Base-by-base conservation (phyloP, 176 grass and related monocot species). In the Musa troglodytarum region DNA sequence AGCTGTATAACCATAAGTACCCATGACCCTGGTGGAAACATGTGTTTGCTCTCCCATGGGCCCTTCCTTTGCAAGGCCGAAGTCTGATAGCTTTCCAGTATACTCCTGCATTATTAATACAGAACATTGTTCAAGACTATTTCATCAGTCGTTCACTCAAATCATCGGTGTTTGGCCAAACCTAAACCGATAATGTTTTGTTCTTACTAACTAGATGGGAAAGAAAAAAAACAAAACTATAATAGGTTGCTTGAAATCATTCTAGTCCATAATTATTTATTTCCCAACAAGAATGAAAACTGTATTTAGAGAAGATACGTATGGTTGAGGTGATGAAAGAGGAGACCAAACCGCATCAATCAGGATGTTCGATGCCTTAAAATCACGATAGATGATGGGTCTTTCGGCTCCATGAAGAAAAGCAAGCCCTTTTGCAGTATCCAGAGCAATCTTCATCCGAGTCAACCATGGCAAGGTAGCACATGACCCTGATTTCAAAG, bases 301-400 rank as follows among this genome's bases (percentile, higher is more conserved):
- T 16, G 20, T 81, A 26, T 69, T 9, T 23, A 7, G 2, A 72
- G 69, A 17, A 49, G 52, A 51, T 20, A 62, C 1, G 57, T 77
- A 83, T 67, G 15, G 43, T 59, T 20, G 54, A 21, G 2, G 76
- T 71, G 23, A 29, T 78, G 63, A 43, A 78, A 55, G 75, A 71
- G 11, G 77, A 74, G 63, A 87, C 88, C 1, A 61, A 28, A 98
- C 94, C 80, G 86, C 82, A 58, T 98, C 90, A 76, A 98, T 68
- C 84, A 98, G 89, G 71, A 98, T 98, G 54, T 98, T 98, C 70
- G 94, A 98, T 54, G 94, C 90, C 78, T 98, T 98, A 82, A 98
- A 98, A 83, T 98, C 94, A 72, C 94, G 88, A 87, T 98, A 98
- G 52, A 98, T 98, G 54, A 98, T 93, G 23, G 94, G 93, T 83